phyloP scores from a whole-genome alignment of 306 rosid species.

The Crataegus laevigata region DNA sequence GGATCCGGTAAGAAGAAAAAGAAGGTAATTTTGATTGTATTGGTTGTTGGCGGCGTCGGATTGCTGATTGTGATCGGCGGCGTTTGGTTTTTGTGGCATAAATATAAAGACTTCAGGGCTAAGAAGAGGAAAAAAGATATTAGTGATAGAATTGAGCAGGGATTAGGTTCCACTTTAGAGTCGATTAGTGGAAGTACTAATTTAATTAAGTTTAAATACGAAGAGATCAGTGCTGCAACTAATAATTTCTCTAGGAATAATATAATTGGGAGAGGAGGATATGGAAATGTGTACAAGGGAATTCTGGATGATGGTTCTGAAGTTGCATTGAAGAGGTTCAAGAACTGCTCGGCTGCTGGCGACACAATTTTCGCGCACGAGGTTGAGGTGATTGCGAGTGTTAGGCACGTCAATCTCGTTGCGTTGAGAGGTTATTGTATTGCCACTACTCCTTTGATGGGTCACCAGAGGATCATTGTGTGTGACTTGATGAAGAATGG shows the following conservation, averaged over 20 bases:
- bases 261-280: constrained; percentile 85
- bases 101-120: constrained; percentile 5
- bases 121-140: constrained; percentile 4
- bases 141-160: constrained; percentile 22
- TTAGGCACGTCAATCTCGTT: constrained; percentile 84
- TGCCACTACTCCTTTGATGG: constrained; percentile 70
- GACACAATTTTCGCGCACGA: constrained; percentile 75
- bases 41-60: constrained; percentile 29
- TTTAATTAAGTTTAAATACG: constrained; percentile 61
- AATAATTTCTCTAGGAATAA: constrained; percentile 61
- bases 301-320: constrained; percentile 52
- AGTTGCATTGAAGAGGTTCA: constrained; percentile 86
- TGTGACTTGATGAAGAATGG: constrained; percentile 94
- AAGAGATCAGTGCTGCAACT: constrained; percentile 66
- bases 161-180: constrained; percentile 45
- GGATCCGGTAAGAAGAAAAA: constrained; percentile 18
- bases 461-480: constrained; percentile 92
- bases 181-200: constrained; percentile 63
- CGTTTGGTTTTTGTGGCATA: constrained; percentile 32
- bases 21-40: constrained; percentile 21
- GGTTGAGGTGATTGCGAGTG: constrained; percentile 88
- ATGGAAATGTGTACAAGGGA: constrained; percentile 91
- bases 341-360: constrained; percentile 87
- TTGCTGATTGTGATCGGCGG: constrained; percentile 20
- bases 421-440: constrained; percentile 81